A percentile compares a stretch with the other conserved stretches of the same genome.
Evolutionary conservation across 768 basidiomycete species (phyloP).

Genomic region (Mycena rebaudengoi): DNA sequence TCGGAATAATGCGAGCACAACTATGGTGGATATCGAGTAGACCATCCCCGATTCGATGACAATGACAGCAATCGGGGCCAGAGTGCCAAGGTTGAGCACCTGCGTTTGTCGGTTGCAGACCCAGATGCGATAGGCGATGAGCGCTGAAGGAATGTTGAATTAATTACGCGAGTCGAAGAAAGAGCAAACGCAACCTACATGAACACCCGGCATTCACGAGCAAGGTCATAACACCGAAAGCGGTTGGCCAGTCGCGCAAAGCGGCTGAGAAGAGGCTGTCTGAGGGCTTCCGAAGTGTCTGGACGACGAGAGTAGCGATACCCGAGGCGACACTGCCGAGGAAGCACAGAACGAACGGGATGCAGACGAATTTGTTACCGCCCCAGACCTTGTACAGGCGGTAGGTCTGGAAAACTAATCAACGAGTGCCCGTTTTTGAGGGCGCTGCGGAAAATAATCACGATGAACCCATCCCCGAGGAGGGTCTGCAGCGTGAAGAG

Average conservation of each 20-base stretch:
- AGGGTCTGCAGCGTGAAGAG: constrained; percentile 19
- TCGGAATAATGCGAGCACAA: constrained; percentile 20
- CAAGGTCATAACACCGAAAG: neutral
- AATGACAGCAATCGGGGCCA: constrained; percentile 17
- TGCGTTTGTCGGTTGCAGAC: constrained; percentile 7
- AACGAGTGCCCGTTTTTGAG: too few species aligned
- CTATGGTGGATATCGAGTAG: constrained; percentile 17
- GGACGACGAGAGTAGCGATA: neutral
- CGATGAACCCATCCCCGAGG: constrained; percentile 26
- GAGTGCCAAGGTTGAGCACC: neutral
- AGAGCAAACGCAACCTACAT: too few species aligned
- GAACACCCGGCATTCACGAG: neutral
- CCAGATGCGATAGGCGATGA: constrained; percentile 29
- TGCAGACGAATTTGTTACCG: neutral
- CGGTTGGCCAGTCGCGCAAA: neutral
- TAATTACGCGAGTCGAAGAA: neutral
- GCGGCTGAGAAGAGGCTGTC: neutral
- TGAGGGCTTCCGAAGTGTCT: neutral
- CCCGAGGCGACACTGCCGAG: neutral
- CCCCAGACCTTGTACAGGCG: constrained; percentile 5
- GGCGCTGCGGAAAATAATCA: neutral
- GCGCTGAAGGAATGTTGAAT: neutral
- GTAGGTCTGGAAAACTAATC: neutral
- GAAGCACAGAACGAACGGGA: constrained; percentile 3
- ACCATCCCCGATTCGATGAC: constrained; percentile 30